A percentile compares a stretch with the other conserved stretches of the same genome.
Conservation (phyloP, 345 rosid species). For the Lepidium aucheri region DNA sequence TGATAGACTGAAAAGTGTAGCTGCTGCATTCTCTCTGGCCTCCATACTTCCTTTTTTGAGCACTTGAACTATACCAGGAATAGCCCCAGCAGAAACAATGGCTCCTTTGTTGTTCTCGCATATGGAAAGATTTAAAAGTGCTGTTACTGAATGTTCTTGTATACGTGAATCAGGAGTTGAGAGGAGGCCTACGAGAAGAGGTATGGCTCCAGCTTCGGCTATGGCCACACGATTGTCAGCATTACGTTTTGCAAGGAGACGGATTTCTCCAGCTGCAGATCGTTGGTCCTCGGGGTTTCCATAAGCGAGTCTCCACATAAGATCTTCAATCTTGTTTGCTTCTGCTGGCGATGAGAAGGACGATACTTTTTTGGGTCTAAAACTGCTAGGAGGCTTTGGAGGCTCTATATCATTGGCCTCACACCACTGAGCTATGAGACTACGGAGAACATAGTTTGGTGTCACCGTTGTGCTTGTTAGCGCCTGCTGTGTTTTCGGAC, state of each 20-base stretch:
- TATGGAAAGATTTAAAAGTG: conserved; percentile 92
- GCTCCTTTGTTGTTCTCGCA: conserved; percentile 93
- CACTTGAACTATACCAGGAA: conserved; percentile 89
- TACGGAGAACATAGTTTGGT: conserved; percentile 86
- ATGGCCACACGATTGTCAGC: conserved; percentile 96
- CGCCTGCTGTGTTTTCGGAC: conserved; percentile 93
- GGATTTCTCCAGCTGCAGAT: conserved; percentile 86
- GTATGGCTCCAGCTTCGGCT: conserved; percentile 99
- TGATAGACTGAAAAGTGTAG: conserved; percentile 93
- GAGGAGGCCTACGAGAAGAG: conserved; percentile 75
- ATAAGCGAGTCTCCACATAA: conserved; percentile 70
- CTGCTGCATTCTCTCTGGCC: conserved; percentile 98
- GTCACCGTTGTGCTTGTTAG: conserved; percentile 61
- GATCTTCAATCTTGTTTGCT: conserved; percentile 58
- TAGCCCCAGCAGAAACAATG: conserved; percentile 80
- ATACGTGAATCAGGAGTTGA: conserved; percentile 77
- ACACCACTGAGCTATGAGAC: conserved; percentile 98
- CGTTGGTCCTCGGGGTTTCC: conserved; percentile 74
- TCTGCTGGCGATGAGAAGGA: conserved; percentile 70
- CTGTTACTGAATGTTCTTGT: conserved; percentile 95
- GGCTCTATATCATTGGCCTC: conserved; percentile 84
- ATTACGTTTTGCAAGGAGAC: conserved; percentile 94
- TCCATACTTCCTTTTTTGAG: conserved; percentile 98
- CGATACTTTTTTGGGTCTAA: conserved; percentile 50
- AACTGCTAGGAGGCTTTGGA: conserved; percentile 71